A percentile compares a stretch with the other conserved stretches of the same genome.
These are phyloP conservation scores for Aspergillus costaricaensis DNA, from an alignment of 2,329 filamentous ascomycete species.

Conservation along the genomic window DNA sequence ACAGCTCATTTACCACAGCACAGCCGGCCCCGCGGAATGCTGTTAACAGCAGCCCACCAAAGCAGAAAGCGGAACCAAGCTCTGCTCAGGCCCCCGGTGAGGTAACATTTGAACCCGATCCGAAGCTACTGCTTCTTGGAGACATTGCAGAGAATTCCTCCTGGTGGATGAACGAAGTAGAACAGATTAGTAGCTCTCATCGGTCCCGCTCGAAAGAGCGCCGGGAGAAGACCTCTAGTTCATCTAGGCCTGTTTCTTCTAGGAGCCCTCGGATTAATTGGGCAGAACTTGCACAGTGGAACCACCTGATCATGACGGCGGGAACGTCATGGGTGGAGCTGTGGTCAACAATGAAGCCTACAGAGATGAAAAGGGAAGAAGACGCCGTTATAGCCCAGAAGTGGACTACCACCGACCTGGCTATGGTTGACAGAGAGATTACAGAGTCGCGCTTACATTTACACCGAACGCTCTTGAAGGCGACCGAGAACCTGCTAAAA, in stretches of 20 bases:
- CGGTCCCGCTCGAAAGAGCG: constrained; percentile 32
- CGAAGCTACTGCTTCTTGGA: constrained; percentile 72
- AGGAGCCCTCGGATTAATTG: constrained; percentile 74
- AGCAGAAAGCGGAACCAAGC: constrained; percentile 34
- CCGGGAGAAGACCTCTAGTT: constrained; percentile 26
- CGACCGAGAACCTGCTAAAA: constrained; percentile 76
- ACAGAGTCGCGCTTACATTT: constrained; percentile 67
- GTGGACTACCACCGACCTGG: constrained; percentile 47
- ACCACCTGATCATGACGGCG: constrained; percentile 67
- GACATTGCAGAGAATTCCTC: constrained; percentile 78
- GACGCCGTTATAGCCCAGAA: constrained; percentile 24
- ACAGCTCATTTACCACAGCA: constrained; percentile 68
- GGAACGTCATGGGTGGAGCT: constrained; percentile 66
- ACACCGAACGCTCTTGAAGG: constrained; percentile 71
- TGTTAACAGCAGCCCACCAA: constrained; percentile 48
- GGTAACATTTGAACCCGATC: constrained; percentile 65
- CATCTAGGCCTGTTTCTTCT: constrained; percentile 50
- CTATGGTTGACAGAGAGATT: constrained; percentile 55
- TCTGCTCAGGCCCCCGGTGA: constrained; percentile 30
- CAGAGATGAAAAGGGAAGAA: constrained; percentile 30
- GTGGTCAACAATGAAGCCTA: constrained; percentile 56
- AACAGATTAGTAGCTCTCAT: constrained; percentile 33
- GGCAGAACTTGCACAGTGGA: constrained; percentile 72
- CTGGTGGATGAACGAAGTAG: constrained; percentile 73
- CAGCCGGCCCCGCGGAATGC: constrained; percentile 47